Conservation (phyloP, 2,329 filamentous ascomycete genomes). For the Stagonosporopsis vannaccii region DNA sequence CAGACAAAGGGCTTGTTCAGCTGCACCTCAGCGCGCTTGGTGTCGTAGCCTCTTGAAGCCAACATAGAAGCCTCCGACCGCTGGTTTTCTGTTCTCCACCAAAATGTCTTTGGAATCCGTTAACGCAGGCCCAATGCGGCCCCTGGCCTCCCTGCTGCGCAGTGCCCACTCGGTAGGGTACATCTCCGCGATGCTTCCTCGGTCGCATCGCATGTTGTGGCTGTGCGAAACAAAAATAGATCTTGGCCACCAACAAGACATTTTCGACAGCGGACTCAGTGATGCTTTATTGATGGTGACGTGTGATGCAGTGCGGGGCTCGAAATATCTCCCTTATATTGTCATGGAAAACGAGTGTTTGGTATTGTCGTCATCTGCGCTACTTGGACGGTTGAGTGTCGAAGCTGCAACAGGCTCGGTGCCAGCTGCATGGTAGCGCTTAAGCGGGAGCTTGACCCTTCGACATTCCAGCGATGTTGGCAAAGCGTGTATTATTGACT, state of each 20-base stretch:
- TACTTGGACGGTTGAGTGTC: neutral
- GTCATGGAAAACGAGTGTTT: neutral
- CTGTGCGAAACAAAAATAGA: conserved; percentile 20
- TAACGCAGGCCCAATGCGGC: conserved; percentile 2
- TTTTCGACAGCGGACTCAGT: conserved; percentile 13
- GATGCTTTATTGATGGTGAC: conserved; percentile 12
- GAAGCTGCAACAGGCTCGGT: neutral
- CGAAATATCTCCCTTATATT: neutral
- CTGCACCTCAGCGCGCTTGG: neutral
- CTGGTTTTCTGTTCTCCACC: neutral
- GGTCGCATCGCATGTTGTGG: conserved; percentile 17
- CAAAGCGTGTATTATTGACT: neutral
- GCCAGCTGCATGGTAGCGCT: neutral
- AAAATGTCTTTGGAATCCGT: neutral
- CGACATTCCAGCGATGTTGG: neutral
- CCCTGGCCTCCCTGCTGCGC: conserved; percentile 7
- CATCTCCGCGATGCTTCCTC: conserved; percentile 15
- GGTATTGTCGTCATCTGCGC: neutral
- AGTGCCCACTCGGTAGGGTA: conserved; percentile 6
- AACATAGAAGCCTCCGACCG: neutral
- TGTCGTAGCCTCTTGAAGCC: neutral
- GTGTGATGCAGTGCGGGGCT: conserved; percentile 12
- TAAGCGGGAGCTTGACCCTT: neutral
- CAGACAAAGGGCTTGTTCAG: conserved; percentile 11
- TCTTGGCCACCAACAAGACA: conserved; percentile 17